Evolutionary conservation across 2,329 filamentous ascomycete species (phyloP).

Genomic region (Fusarium sororula): DNA sequence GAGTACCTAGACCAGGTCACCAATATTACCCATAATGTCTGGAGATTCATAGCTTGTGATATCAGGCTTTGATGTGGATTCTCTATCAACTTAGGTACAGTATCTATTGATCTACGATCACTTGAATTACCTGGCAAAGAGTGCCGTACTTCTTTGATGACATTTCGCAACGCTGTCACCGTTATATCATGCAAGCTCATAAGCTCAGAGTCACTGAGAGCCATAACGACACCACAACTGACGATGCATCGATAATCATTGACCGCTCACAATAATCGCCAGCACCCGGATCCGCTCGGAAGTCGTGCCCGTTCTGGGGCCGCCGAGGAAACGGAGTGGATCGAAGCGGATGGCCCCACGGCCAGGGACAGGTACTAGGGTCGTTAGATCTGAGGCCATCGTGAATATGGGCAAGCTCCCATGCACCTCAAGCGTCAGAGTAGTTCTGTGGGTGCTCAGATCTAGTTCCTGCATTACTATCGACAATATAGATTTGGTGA

Average conservation of each 20-base stretch:
- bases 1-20: not conserved
- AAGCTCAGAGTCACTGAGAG: no score
- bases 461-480: not conserved
- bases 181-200: no score
- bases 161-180: not conserved
- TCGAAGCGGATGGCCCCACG: constrained; percentile 23
- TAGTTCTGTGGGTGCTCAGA: not conserved
- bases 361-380: constrained; percentile 21
- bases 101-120: not conserved
- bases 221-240: not conserved
- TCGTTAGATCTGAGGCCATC: constrained; percentile 31
- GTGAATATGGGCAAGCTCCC: constrained; percentile 24
- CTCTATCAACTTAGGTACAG: not conserved
- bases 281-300: constrained; percentile 4
- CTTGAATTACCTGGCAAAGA: not conserved
- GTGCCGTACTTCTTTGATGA: not conserved
- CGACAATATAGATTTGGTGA: not conserved
- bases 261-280: not conserved
- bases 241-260: not conserved
- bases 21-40: not conserved
- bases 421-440: not conserved
- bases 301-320: constrained; percentile 11
- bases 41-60: not conserved
- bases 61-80: not conserved
- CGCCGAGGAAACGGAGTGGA: constrained; percentile 19